Evolutionary conservation across 345 rosid genomes (phyloP).

Genomic region (Luvunga scandens): DNA sequence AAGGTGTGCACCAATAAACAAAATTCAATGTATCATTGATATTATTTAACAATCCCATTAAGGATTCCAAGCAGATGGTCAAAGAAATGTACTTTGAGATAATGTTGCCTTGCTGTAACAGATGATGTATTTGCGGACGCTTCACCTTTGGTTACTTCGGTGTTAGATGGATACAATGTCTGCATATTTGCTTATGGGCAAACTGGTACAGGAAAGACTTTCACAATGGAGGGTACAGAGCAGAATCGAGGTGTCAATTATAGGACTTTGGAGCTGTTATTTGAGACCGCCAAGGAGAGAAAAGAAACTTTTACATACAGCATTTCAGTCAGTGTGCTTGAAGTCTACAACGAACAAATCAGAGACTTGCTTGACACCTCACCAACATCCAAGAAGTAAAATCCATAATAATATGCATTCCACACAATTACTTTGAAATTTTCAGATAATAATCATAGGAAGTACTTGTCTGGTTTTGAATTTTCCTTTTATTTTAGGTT

Average conservation of each 20-base stretch:
- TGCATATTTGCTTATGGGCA: constrained; percentile 60
- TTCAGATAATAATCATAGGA: background rate
- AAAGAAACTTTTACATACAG: constrained; percentile 31
- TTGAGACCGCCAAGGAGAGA: constrained; percentile 34
- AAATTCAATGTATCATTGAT: background rate
- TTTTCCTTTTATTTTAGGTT: constrained; percentile 22
- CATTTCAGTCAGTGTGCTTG: constrained; percentile 48
- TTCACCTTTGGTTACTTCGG: constrained; percentile 43
- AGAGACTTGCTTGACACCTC: constrained; percentile 48
- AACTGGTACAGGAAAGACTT: constrained; percentile 57
- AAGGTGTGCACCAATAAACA: constrained; percentile 28
- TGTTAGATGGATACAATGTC: constrained; percentile 54
- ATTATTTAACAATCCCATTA: background rate
- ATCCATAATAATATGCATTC: constrained; percentile 2
- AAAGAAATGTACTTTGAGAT: background rate
- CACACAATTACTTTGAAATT: background rate
- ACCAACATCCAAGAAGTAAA: constrained; percentile 43
- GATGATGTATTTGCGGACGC: constrained; percentile 48
- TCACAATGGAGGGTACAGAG: constrained; percentile 53
- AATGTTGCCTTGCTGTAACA: constrained; percentile 13
- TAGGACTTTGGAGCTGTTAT: constrained; percentile 46
- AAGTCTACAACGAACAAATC: constrained; percentile 53
- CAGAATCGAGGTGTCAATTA: constrained; percentile 50
- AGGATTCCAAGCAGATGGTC: background rate
- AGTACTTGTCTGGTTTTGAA: background rate